phyloP scores from a whole-genome alignment of 495 filamentous ascomycete species.

The Aspergillus sparsus region DNA sequence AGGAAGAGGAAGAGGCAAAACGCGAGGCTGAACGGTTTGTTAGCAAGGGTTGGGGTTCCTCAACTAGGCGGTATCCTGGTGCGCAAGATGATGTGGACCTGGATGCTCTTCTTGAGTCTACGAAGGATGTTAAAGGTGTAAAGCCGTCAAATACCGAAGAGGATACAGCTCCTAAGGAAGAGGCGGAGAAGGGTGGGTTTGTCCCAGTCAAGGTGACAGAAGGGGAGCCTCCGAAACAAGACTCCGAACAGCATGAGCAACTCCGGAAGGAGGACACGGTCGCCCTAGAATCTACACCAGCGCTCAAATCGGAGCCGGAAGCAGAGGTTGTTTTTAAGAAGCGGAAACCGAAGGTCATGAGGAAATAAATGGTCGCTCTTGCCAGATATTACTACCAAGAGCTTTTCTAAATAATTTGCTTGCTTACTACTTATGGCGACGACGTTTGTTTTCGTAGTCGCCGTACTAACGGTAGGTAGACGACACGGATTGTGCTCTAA shows the following conservation, averaged over 20 bases:
- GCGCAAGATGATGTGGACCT: constrained; percentile 59
- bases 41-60: constrained; percentile 74
- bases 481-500: no score
- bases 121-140: constrained; percentile 48
- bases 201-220: constrained; percentile 10
- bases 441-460: no score
- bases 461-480: no score
- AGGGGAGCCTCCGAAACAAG: constrained; percentile 20
- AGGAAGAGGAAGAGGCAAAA: constrained; percentile 61
- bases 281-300: constrained; percentile 21
- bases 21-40: constrained; percentile 63
- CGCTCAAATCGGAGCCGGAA: constrained; percentile 28
- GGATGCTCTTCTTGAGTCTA: constrained; percentile 64
- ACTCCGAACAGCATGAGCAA: constrained; percentile 17
- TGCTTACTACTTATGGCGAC: no score
- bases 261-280: constrained; percentile 42
- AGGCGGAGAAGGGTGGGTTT: constrained; percentile 2
- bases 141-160: constrained; percentile 28
- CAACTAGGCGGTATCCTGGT: constrained; percentile 64
- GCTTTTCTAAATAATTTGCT: background rate
- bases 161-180: constrained; percentile 12
- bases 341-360: constrained; percentile 76
- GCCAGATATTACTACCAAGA: constrained; percentile 1
- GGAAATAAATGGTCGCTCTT: constrained; percentile 30
- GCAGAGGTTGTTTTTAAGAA: constrained; percentile 81